Evolutionary conservation across 192 early-diverging fungal species (phyloP).

Genomic region (Linnemannia schmuckeri): DNA sequence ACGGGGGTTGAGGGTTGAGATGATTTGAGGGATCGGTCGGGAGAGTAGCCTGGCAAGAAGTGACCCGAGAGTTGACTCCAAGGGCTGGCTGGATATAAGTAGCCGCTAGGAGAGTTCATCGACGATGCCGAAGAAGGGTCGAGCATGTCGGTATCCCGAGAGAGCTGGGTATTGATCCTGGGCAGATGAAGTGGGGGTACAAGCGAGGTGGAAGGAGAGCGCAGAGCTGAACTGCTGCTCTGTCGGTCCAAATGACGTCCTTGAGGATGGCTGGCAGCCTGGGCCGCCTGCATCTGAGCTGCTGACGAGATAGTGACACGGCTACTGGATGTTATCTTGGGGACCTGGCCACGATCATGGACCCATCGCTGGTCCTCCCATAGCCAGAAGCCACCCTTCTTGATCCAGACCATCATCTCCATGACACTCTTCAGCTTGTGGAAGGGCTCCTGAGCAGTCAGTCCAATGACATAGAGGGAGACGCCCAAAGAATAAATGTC

Average conservation of each 20-base stretch:
- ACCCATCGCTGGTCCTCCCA: constrained; percentile 63
- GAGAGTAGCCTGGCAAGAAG: constrained; percentile 19
- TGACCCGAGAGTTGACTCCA: background rate
- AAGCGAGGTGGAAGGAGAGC: constrained; percentile 1
- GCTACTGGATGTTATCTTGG: constrained; percentile 22
- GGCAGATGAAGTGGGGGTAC: constrained; percentile 12
- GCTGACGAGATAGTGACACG: constrained; percentile 20
- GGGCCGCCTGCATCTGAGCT: constrained; percentile 9
- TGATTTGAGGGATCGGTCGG: constrained; percentile 10
- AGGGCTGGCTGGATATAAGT: background rate
- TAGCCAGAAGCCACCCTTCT: constrained; percentile 74
- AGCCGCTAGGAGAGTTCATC: background rate
- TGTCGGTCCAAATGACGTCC: background rate
- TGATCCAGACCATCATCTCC: constrained; percentile 71
- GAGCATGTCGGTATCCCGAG: background rate
- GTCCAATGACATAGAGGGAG: constrained; percentile 67
- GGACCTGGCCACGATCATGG: constrained; percentile 49
- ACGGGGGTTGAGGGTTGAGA: constrained; percentile 36
- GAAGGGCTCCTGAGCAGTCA: constrained; percentile 70
- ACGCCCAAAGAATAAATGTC: constrained; percentile 72
- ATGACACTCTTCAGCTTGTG: constrained; percentile 67
- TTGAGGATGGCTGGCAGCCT: constrained; percentile 5
- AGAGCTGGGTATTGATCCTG: constrained; percentile 41
- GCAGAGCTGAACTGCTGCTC: background rate
- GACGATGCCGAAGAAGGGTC: constrained; percentile 9